Percentiles rank a stretch among this genome's conserved stretches.
phyloP scores from a whole-genome alignment of 768 basidiomycete species.

The Asterophora lycoperdoides region DNA sequence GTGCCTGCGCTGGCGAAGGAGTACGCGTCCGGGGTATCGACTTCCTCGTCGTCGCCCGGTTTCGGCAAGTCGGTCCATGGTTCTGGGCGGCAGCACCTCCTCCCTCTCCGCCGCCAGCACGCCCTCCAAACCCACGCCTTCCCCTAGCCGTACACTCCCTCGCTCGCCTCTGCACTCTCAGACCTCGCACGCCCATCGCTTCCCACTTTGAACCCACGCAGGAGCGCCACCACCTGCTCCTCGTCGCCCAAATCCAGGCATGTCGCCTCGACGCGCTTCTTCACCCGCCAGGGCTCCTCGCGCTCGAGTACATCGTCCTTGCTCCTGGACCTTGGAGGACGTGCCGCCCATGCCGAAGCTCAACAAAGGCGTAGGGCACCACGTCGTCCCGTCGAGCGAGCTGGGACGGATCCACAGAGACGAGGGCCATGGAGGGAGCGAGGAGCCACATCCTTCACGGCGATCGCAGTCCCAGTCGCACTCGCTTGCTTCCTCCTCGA shows the following conservation, averaged over 20 bases:
- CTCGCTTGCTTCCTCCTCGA: neutral
- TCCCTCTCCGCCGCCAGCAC: neutral
- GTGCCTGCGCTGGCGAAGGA: constrained; percentile 58
- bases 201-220: constrained; percentile 21
- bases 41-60: neutral
- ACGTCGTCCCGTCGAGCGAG: constrained; percentile 55
- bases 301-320: constrained; percentile 58
- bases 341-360: constrained; percentile 37
- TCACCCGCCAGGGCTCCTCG: constrained; percentile 36
- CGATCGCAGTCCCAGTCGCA: no score
- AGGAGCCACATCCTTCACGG: neutral
- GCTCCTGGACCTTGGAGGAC: constrained; percentile 14
- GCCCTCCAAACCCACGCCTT: neutral
- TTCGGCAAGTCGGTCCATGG: constrained; percentile 5
- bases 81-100: constrained; percentile 12
- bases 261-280: constrained; percentile 49
- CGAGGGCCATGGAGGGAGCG: constrained; percentile 7
- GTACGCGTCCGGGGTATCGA: no score
- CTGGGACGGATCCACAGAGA: constrained; percentile 38
- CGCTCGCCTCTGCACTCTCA: constrained; percentile 3
- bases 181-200: neutral
- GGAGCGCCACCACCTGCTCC: constrained; percentile 50
- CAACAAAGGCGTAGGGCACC: constrained; percentile 27
- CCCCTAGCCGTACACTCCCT: neutral
- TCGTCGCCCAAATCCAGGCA: constrained; percentile 62